Conservation (phyloP, 1,284 basidiomycete species). For the Fistulinella staudtii region DNA sequence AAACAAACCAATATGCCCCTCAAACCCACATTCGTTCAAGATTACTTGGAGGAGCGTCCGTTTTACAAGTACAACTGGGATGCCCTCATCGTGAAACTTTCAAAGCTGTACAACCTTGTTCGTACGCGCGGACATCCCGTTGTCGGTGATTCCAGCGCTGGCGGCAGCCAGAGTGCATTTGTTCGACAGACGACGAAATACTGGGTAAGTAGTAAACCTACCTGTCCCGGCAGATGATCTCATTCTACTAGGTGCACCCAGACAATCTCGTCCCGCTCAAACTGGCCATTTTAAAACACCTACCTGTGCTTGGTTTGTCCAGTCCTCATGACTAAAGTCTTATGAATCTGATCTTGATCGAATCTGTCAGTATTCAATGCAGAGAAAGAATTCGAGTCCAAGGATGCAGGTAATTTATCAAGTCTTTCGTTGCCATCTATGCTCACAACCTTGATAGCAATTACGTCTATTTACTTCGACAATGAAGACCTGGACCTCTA, state of each 20-base stretch:
- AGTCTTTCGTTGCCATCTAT: neutral
- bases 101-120: constrained; percentile 93
- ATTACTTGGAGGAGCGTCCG: constrained; percentile 91
- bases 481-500: constrained; percentile 98
- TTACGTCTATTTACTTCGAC: constrained; percentile 90
- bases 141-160: constrained; percentile 90
- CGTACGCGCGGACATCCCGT: constrained; percentile 94
- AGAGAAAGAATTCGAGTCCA: constrained; percentile 88
- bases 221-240: constrained; percentile 6
- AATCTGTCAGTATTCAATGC: constrained; percentile 80
- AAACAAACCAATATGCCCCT: constrained; percentile 74
- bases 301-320: constrained; percentile 81
- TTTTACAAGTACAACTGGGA: constrained; percentile 97
- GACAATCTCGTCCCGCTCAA: constrained; percentile 97
- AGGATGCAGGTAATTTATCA: constrained; percentile 69
- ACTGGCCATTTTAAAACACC: constrained; percentile 87
- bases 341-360: constrained; percentile 8
- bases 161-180: constrained; percentile 94
- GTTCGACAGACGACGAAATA: constrained; percentile 98
- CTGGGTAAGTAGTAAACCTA: constrained; percentile 66
- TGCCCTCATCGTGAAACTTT: constrained; percentile 93
- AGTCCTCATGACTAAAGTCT: neutral
- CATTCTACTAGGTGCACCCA: constrained; percentile 66
- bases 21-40: constrained; percentile 76
- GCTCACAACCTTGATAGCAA: constrained; percentile 44